These are phyloP conservation scores for Phytophthora sp. DNA, from an alignment of 352 stramenopile species.

Conservation along the genomic window DNA sequence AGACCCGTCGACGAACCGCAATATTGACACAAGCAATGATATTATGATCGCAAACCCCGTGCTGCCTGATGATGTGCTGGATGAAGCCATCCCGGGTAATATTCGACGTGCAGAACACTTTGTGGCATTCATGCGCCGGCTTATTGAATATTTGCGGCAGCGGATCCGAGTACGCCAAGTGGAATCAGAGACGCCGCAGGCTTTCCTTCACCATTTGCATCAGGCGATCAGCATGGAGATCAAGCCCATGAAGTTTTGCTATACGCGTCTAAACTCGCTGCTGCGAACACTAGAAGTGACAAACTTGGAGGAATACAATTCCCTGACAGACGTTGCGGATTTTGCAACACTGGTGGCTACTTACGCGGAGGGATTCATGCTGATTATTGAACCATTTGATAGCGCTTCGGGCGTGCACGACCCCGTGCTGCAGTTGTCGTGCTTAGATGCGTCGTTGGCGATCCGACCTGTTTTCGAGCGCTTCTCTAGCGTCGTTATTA, in stretches of 20 bases:
- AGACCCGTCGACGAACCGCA: constrained; percentile 41
- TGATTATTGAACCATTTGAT: constrained; percentile 97
- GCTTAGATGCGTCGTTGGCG: constrained; percentile 97
- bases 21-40: constrained; percentile 63
- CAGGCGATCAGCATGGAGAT: constrained; percentile 95
- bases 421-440: constrained; percentile 93
- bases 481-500: constrained; percentile 90
- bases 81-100: constrained; percentile 97
- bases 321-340: constrained; percentile 95
- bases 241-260: constrained; percentile 98
- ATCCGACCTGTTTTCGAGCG: constrained; percentile 99
- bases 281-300: constrained; percentile 96
- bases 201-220: constrained; percentile 96
- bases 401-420: constrained; percentile 73
- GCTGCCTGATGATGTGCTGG: constrained; percentile 93
- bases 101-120: constrained; percentile 99
- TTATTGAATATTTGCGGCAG: constrained; percentile 94
- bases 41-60: constrained; percentile 83
- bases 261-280: constrained; percentile 96
- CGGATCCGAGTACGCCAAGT: constrained; percentile 90
- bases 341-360: constrained; percentile 97
- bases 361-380: constrained; percentile 98
- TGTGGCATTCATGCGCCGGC: constrained; percentile 96
- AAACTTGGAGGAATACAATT: constrained; percentile 97
- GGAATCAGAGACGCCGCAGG: constrained; percentile 96